Percentiles rank a stretch among this genome's conserved stretches.
Conservation (phyloP, 2,329 filamentous ascomycete genomes). For the Aspergillus clavatus region DNA sequence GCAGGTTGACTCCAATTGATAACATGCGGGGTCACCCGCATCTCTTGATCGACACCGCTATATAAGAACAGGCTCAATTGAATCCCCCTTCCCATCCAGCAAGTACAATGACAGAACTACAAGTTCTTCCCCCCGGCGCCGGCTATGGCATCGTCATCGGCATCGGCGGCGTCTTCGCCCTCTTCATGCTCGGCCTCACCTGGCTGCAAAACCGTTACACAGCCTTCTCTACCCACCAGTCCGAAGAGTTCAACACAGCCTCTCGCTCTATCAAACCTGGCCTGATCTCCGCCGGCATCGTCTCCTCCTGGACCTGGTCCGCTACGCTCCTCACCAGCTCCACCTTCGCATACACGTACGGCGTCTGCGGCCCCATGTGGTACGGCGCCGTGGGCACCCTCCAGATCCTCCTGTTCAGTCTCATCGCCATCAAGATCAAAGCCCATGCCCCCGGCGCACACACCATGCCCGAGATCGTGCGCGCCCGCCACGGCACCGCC, state of each 20-base stretch:
- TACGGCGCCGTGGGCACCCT: slow-evolving; percentile 39
- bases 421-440: slow-evolving; percentile 44
- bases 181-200: slow-evolving; percentile 40
- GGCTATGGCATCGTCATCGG: slow-evolving; percentile 51
- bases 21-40: neutral
- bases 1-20: neutral
- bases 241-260: slow-evolving; percentile 48
- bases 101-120: slow-evolving; percentile 7
- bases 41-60: neutral
- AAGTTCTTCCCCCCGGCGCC: slow-evolving; percentile 32
- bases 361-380: slow-evolving; percentile 42
- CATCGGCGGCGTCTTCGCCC: slow-evolving; percentile 44
- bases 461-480: slow-evolving; percentile 43
- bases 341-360: slow-evolving; percentile 42
- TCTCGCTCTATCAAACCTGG: slow-evolving; percentile 36
- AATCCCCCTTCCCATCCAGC: neutral
- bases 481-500: slow-evolving; percentile 33
- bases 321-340: slow-evolving; percentile 42
- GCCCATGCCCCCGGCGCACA: slow-evolving; percentile 38
- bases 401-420: slow-evolving; percentile 40
- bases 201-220: slow-evolving; percentile 41
- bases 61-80: neutral
- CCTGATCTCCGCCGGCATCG: slow-evolving; percentile 45
- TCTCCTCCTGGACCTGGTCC: slow-evolving; percentile 49
- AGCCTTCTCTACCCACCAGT: slow-evolving; percentile 29